Evolutionary conservation across 129 eudicot genomes (phyloP), one percentile per base, ranked within the genome.

Genomic region (Silybum marianum): DNA sequence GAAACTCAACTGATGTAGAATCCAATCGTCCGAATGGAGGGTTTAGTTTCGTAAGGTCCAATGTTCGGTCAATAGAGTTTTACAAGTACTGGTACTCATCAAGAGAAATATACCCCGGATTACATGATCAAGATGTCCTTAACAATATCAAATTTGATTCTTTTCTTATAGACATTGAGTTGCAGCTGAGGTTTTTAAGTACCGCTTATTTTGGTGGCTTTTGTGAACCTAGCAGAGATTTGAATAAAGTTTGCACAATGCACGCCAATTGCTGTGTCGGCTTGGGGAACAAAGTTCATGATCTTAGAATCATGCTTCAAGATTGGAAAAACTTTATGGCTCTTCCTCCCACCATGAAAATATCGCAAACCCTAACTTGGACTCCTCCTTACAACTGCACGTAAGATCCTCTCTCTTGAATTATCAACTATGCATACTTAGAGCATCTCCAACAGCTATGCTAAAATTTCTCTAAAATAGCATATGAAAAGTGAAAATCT

Each of bases 241-340:
- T 90, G 39, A 81, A 85, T 38, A 14, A 72, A 77, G 93, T 90
- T 30, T 90, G 93, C 23, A 58, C 66, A 58, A 58, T 89, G 92
- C 92, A 89, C 80, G 92, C 90, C 10, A 89, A 89, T 79, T 87
- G 91, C 74, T 90, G 93, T 68, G 66, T 85, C 62, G 93, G 91
- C 3, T 21, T 87, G 67, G 68, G 58, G 24, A 90, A 65, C 75
- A 90, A 90, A 80, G 39, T 90, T 44, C 84, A 82, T 60, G 93
- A 90, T 78, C 88, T 90, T 9, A 84, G 84, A 69, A 74, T 90
- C 13, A 51, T 90, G 93, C 87, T 90, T 19, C 77, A 87, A 18
- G 93, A 90, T 48, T 90, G 93, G 93, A 65, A 65, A 65, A 65
- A 65, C 69, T 65, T 65, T 9, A 65, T 65, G 69, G 69, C 69